Evolutionary conservation across 495 filamentous ascomycete genomes (phyloP), one percentile per base, ranked within the genome.

Genomic region (Pyrenula aspistea): DNA sequence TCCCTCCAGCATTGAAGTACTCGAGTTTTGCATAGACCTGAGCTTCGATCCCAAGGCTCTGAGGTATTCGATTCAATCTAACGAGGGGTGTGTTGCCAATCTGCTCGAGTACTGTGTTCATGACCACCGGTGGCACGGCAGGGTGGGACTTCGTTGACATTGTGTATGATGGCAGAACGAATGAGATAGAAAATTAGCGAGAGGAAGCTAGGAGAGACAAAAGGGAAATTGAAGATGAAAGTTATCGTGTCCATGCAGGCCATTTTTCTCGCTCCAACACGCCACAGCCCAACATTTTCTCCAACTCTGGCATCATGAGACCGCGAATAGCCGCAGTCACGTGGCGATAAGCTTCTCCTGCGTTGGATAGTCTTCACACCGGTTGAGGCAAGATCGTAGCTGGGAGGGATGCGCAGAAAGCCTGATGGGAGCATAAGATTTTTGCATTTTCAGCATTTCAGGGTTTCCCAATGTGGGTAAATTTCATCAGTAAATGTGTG

Each of bases 41-140:
- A 56, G 84, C 83, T 68, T 95, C 82, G 64, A 99, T 91, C 36
- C 91, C 91, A 10, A 95, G 71, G 55, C 85, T 89, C 64, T 92
- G 87, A 8, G 93, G 94, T 59, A 99, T 81, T 65, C 82, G 85
- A 73, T 96, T 97, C 59, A 99, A 77, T 22, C 85, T 85, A 19
- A 99, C 91, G 31, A 99, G 79, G 2, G 93, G 93, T 12, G 94
- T 97, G 69, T 94, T 94, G 62, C 93, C 93, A 61, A 99, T 97
- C 59, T 86, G 82, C 63, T 86, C 73, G 15, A 42, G 31, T 42
- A 42, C 31, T 42, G 67, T 71, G 55, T 83, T 73, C 68, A 86
- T 77, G 51, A 78, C 73, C 60, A 77, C 72, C 15, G 82, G 83
- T 49, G 81, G 80, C 54, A 75, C 58, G 57, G 72, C 73, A 50